These are phyloP conservation scores for Camelina laxa DNA, from an alignment of 345 rosid genomes.

Conservation along the genomic window DNA sequence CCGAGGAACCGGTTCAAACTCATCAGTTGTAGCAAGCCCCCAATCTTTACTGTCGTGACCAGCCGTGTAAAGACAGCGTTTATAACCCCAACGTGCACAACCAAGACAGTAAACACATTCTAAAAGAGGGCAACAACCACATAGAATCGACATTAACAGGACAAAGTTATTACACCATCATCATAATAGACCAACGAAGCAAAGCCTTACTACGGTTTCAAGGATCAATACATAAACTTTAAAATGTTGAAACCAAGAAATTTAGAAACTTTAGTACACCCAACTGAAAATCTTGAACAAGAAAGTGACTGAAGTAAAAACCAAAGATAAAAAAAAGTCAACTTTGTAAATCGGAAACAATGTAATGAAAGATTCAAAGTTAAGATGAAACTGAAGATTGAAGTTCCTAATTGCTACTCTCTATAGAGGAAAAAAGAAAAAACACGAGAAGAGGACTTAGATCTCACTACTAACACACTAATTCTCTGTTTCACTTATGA, in stretches of 20 bases:
- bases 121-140: slow-evolving; percentile 80
- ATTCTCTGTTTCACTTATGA: background rate
- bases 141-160: slow-evolving; percentile 69
- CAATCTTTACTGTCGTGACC: slow-evolving; percentile 93
- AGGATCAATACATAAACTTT: background rate
- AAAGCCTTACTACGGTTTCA: background rate
- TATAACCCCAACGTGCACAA: slow-evolving; percentile 98
- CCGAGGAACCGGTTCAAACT: slow-evolving; percentile 88
- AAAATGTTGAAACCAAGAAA: slow-evolving; percentile 7
- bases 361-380: background rate
- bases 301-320: background rate
- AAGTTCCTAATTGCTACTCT: slow-evolving; percentile 18
- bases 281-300: slow-evolving; percentile 5
- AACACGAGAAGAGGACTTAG: background rate
- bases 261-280: slow-evolving; percentile 10
- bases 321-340: slow-evolving; percentile 16
- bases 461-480: slow-evolving; percentile 1
- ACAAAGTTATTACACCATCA: slow-evolving; percentile 12
- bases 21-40: slow-evolving; percentile 83
- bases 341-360: slow-evolving; percentile 32
- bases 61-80: slow-evolving; percentile 87
- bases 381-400: background rate
- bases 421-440: background rate
- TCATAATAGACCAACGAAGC: slow-evolving; percentile 11
- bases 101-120: slow-evolving; percentile 95